A percentile compares a stretch with the other conserved stretches of the same genome.
These are phyloP conservation scores for Grosmannia huntii DNA, from an alignment of 2,329 filamentous ascomycete species.

Conservation along the genomic window DNA sequence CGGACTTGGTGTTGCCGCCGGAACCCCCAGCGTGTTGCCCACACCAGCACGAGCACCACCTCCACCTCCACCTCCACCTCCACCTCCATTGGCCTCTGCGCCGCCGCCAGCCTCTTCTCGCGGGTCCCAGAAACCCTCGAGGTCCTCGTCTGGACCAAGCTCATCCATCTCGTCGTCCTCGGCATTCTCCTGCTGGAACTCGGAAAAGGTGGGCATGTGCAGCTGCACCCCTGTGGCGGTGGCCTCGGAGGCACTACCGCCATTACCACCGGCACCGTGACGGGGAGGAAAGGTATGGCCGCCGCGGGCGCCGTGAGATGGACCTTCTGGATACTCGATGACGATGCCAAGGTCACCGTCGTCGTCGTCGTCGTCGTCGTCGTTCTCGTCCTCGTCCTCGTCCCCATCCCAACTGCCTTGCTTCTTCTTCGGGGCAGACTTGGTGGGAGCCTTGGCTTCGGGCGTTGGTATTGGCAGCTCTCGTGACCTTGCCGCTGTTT, in stretches of 20 bases:
- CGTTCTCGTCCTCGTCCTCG: constrained; percentile 19
- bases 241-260: background rate
- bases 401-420: constrained; percentile 26
- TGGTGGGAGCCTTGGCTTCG: no score
- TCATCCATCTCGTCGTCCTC: constrained; percentile 15
- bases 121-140: constrained; percentile 10
- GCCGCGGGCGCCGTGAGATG: constrained; percentile 15
- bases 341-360: constrained; percentile 45
- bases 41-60: no score
- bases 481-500: background rate
- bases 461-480: background rate
- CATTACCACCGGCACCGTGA: background rate
- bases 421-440: constrained; percentile 16
- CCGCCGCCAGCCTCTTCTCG: constrained; percentile 4
- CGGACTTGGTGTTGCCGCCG: background rate
- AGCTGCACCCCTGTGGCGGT: background rate
- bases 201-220: constrained; percentile 12
- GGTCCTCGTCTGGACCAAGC: constrained; percentile 15
- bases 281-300: no score
- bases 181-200: constrained; percentile 8
- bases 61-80: background rate
- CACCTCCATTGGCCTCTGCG: no score
- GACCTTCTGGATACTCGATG: constrained; percentile 46
- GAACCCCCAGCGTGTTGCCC: background rate
- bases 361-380: constrained; percentile 38